Conservation (phyloP, 2,329 filamentous ascomycete species). For the Lasiodiplodia sp. region DNA sequence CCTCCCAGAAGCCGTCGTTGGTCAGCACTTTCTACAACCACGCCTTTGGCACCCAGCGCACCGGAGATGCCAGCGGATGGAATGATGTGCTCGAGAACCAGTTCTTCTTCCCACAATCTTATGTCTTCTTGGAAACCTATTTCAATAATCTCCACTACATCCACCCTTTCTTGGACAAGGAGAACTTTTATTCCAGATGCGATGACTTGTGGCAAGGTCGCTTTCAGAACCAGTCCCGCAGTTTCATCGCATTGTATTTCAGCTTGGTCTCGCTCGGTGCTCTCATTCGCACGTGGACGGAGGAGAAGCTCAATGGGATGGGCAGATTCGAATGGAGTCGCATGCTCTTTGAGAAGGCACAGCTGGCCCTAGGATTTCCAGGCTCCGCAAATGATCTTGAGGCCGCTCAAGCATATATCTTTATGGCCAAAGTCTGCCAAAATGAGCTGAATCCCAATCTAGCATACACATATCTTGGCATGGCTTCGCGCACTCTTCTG, state of each 20-base stretch:
- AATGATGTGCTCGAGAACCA: conserved; percentile 35
- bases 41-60: conserved; percentile 45
- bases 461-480: conserved; percentile 58
- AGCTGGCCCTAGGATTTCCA: conserved; percentile 47
- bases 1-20: conserved; percentile 46
- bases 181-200: conserved; percentile 52
- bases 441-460: conserved; percentile 58
- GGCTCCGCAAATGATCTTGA: conserved; percentile 56
- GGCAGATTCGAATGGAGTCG: conserved; percentile 57
- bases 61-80: conserved; percentile 14
- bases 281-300: conserved; percentile 54
- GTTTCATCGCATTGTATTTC: conserved; percentile 58
- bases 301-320: conserved; percentile 53
- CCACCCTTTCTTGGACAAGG: conserved; percentile 57
- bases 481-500: conserved; percentile 56
- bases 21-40: conserved; percentile 57
- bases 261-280: conserved; percentile 57
- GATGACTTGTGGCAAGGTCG: conserved; percentile 53
- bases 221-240: conserved; percentile 42
- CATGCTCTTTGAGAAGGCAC: conserved; percentile 54
- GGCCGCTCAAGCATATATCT: conserved; percentile 57
- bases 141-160: conserved; percentile 59
- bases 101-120: conserved; percentile 55
- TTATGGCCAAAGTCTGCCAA: conserved; percentile 59
- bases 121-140: conserved; percentile 56